These are phyloP conservation scores for Tylopilus balloui DNA, from an alignment of 768 basidiomycete genomes.

Conservation along the genomic window DNA sequence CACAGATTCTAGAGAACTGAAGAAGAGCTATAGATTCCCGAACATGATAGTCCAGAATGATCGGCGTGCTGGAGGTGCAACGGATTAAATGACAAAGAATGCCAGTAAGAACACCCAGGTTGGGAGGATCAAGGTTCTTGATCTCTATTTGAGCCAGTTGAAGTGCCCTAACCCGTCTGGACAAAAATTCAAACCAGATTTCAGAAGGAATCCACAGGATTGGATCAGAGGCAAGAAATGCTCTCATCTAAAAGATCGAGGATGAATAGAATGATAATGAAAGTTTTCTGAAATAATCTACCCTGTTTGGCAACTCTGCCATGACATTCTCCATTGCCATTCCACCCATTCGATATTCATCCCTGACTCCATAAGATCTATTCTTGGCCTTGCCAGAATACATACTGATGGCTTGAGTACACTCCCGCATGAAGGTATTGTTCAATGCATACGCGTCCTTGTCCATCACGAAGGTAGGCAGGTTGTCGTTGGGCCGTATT, in stretches of 20 bases:
- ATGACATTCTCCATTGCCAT: not conserved
- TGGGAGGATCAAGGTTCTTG: not conserved
- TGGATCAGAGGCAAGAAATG: slow-evolving; percentile 1
- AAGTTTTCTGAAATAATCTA: not conserved
- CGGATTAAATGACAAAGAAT: slow-evolving; percentile 2
- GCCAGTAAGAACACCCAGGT: slow-evolving; percentile 8
- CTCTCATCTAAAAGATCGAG: not conserved
- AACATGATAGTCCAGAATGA: slow-evolving; percentile 7
- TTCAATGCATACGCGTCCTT: not conserved
- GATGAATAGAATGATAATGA: no score
- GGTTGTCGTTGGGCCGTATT: not conserved
- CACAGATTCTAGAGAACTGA: not conserved
- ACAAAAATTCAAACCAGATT: slow-evolving; percentile 8
- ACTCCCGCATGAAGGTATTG: not conserved
- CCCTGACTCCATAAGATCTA: not conserved
- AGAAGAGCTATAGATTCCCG: slow-evolving; percentile 4
- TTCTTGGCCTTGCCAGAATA: not conserved
- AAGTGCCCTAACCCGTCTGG: not conserved
- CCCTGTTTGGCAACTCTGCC: not conserved
- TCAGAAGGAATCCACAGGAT: slow-evolving; percentile 2
- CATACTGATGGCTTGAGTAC: not conserved
- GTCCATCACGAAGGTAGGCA: not conserved
- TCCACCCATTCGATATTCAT: not conserved
- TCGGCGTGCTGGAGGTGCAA: slow-evolving; percentile 1
- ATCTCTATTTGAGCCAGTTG: slow-evolving; percentile 1